These are phyloP conservation scores for Calonectria pauciramosa DNA, from an alignment of 2,329 filamentous ascomycete species.

Conservation along the genomic window DNA sequence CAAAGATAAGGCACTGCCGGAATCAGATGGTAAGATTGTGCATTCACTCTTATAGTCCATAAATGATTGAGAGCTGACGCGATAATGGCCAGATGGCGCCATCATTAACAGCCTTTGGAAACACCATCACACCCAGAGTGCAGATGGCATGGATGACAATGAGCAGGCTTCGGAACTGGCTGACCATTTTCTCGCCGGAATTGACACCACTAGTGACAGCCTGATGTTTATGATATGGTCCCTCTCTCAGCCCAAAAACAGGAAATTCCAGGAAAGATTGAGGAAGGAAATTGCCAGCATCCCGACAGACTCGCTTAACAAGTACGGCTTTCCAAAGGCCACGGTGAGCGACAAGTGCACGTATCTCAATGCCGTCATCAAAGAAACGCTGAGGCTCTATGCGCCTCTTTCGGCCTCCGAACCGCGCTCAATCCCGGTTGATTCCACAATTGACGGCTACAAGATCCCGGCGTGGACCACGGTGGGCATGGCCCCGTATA, in stretches of 20 bases:
- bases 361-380: slow-evolving; percentile 63
- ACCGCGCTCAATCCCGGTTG: slow-evolving; percentile 54
- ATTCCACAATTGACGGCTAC: slow-evolving; percentile 41
- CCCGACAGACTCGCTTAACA: slow-evolving; percentile 33
- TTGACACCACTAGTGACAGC: slow-evolving; percentile 67
- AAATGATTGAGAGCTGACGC: not conserved
- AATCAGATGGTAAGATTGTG: not conserved
- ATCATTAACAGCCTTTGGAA: slow-evolving; percentile 57
- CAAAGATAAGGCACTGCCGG: not conserved
- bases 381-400: slow-evolving; percentile 64
- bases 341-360: slow-evolving; percentile 54
- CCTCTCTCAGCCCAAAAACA: slow-evolving; percentile 59
- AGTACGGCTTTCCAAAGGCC: slow-evolving; percentile 48
- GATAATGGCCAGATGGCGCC: slow-evolving; percentile 35
- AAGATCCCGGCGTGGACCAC: slow-evolving; percentile 40
- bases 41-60: not conserved
- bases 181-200: slow-evolving; percentile 67
- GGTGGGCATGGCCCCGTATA: slow-evolving; percentile 45
- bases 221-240: slow-evolving; percentile 65
- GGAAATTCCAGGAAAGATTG: slow-evolving; percentile 59
- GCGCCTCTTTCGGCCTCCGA: slow-evolving; percentile 66
- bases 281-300: slow-evolving; percentile 56
- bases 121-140: slow-evolving; percentile 45
- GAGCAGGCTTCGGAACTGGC: slow-evolving; percentile 67
- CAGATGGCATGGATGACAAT: slow-evolving; percentile 52